Evolutionary conservation across 345 rosid genomes (phyloP).

Genomic region (Psidium friedrichsthalianum): DNA sequence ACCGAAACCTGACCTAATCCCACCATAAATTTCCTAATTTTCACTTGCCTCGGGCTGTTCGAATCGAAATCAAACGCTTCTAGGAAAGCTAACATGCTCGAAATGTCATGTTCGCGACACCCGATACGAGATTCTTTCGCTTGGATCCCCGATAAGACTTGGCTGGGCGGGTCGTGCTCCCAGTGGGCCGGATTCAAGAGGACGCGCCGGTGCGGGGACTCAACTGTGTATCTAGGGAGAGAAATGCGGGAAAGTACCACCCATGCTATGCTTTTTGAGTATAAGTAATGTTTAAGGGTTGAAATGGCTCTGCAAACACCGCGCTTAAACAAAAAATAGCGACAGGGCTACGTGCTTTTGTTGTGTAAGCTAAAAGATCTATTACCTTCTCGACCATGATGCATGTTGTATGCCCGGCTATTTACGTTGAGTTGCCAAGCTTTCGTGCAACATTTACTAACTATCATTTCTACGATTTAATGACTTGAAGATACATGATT

Average conservation of each 20-base stretch:
- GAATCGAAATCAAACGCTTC: not conserved
- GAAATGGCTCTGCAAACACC: not conserved
- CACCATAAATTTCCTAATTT: not conserved
- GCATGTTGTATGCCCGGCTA: no score
- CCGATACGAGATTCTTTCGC: not conserved
- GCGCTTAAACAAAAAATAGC: rapidly evolving
- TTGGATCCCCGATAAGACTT: rapidly evolving
- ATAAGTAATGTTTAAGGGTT: not conserved
- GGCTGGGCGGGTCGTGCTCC: rapidly evolving
- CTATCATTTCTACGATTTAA: not conserved
- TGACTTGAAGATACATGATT: not conserved
- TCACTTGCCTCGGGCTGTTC: not conserved
- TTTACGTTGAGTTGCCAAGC: not conserved
- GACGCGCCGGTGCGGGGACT: not conserved
- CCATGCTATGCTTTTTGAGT: not conserved
- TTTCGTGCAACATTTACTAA: not conserved
- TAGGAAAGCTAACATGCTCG: not conserved
- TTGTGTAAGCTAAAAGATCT: no score
- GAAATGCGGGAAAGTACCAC: not conserved
- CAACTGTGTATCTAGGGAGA: rapidly evolving
- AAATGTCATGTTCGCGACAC: rapidly evolving
- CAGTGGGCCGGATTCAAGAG: not conserved
- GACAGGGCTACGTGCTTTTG: not conserved
- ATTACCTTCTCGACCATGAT: no score
- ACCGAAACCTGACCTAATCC: not conserved